Evolutionary conservation across 176 grass and related monocot genomes (phyloP), one percentile per base, ranked within the genome.

Genomic region (Pontederia paniculata): DNA sequence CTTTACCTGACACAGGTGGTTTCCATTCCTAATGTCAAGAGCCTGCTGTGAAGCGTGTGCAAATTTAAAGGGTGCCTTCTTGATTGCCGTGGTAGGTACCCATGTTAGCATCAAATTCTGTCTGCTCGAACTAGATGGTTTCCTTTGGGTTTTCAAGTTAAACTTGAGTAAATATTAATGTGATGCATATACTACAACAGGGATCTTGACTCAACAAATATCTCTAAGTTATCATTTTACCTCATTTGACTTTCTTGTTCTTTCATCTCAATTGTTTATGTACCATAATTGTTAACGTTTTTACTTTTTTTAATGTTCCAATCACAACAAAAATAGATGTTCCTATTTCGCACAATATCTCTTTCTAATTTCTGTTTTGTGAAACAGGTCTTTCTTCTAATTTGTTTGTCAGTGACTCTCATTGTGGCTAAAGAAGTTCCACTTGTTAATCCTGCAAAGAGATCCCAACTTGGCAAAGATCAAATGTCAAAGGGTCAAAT

Each of bases 11-110:
- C 16, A 65, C 45, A 96, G 85, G 77, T 89, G 85, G 85, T 81
- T 96, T 81, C 90, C 90, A 8, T 89, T 89, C 79, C 86, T 96
- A 25, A 59, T 57, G 64, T 86, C 90, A 46, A 83, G 52, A 52
- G 82, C 85, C 50, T 96, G 90, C 1, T 96, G 90, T 44, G 85
- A 89, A 77, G 79, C 79, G 60, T 96, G 90, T 60, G 90, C 90
- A 60, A 96, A 96, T 73, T 68, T 96, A 68, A 96, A 96, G 76
- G 90, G 85, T 49, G 90, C 90, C 45, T 96, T 96, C 74, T 73
- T 96, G 55, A 67, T 96, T 66, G 90, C 90, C 52, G 85, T 89
- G 82, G 90, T 96, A 83, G 70, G 78, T 55, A 37, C 28, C 28
- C 28, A 37, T 57, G 8, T 16, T 41, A 12, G 54, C 21, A 6